Conservation (phyloP, 768 basidiomycete species). For the Amylocystis lapponica region DNA sequence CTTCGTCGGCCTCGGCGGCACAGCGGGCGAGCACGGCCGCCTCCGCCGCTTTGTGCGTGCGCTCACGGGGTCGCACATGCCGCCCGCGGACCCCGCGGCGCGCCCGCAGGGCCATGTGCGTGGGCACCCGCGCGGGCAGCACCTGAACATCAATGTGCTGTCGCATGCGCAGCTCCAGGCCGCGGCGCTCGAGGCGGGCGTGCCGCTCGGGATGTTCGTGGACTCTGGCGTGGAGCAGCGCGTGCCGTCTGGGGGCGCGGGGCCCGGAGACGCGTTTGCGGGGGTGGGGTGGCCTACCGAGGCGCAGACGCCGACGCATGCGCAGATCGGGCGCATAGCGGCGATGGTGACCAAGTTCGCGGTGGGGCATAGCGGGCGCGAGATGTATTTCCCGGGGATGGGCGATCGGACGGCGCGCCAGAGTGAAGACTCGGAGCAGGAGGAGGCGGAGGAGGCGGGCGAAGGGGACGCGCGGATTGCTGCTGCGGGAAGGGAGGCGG, state of each 20-base stretch:
- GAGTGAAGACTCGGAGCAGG: conserved; percentile 3
- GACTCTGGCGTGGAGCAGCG: conserved; percentile 7
- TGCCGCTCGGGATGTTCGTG: conserved; percentile 44
- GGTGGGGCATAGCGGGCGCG: conserved; percentile 30
- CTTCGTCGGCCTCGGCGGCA: conserved; percentile 8
- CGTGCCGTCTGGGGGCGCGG: conserved; percentile 1
- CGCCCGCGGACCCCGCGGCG: background rate
- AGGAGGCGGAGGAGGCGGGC: background rate
- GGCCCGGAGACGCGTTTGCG: conserved; percentile 1
- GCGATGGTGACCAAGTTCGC: conserved; percentile 48
- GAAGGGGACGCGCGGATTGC: background rate
- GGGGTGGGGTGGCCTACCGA: conserved; percentile 17
- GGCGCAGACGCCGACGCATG: conserved; percentile 40
- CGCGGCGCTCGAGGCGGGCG: conserved; percentile 65
- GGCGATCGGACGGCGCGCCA: background rate
- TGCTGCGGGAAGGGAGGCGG: background rate
- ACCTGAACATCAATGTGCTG: conserved; percentile 60
- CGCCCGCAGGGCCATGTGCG: conserved; percentile 2
- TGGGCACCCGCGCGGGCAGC: conserved; percentile 38
- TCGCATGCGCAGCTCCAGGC: conserved; percentile 48
- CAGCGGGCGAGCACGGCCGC: conserved; percentile 6
- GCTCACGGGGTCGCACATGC: background rate
- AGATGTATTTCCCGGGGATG: conserved; percentile 14
- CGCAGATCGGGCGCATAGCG: conserved; percentile 54
- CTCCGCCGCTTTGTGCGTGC: background rate